Base-by-base conservation (phyloP, 495 filamentous ascomycete genomes). In the Viridothelium virens region DNA sequence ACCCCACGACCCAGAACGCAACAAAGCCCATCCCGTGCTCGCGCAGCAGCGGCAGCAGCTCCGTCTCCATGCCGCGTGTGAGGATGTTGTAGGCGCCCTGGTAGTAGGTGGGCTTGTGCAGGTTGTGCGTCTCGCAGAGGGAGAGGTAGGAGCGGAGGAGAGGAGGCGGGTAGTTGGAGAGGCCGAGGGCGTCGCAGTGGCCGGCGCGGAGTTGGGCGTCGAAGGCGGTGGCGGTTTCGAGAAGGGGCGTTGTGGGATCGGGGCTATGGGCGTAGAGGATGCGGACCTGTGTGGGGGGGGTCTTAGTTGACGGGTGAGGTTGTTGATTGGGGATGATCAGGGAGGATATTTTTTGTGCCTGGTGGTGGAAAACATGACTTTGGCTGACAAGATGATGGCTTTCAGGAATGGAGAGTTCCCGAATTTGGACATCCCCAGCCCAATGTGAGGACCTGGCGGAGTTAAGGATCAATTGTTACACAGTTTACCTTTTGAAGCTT, bases 11-110 rank as follows among this genome's bases (percentile, higher is more conserved):
- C 3, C 61, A 34, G 47, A 63, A 68, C 37, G 62, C 67, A 12
- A 63, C 59, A 53, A 63, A 66, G 25, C 31, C 18, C 53, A 71
- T 71, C 25, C 56, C 53, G 62, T 71, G 44, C 47, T 66, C 44
- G n/a, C 69, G 63, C 31, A 71, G 64, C 33, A 66, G 25, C 25
- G 66, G 66, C 37, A 71, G 38, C 25, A 68, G 59, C 7, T 65
- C 48, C 16, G 34, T 56, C 37, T 71, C 69, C 61, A 66, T 66
- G 44, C 63, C 69, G n/a, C 69, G 63, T 6, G 63, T 66, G 33
- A 71, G 37, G 4, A 67, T 56, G 63, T 69, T 68, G 53, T 71
- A 71, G 47, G 66, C 59, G 25, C 69, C 69, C 37, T 69, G 69
- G 38, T 69, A 71, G 38, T 38, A 61, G 53, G 38, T 66, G 10